Evolutionary conservation across 345 rosid genomes (phyloP).

Genomic region (Linum tenue): DNA sequence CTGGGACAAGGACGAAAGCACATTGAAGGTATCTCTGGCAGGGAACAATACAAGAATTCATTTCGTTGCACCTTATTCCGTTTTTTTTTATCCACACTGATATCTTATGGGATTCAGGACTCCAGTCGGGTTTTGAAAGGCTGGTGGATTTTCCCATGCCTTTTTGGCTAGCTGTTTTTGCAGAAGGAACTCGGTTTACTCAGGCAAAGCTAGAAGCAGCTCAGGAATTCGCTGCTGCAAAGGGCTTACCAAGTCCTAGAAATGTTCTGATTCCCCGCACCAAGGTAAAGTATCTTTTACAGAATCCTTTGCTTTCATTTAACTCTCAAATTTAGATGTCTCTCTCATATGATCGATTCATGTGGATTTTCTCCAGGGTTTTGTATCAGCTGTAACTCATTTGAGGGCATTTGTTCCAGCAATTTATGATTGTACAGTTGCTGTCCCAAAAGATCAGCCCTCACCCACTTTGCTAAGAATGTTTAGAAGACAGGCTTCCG

Average conservation of each 20-base stretch:
- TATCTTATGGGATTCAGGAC: constrained; percentile 23
- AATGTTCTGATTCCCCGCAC: constrained; percentile 96
- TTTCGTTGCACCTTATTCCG: constrained; percentile 1
- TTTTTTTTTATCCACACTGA: neutral
- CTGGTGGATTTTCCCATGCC: constrained; percentile 76
- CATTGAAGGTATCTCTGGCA: constrained; percentile 43
- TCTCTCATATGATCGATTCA: neutral
- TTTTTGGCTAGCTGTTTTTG: constrained; percentile 97
- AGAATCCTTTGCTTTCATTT: neutral
- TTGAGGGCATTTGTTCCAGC: constrained; percentile 95
- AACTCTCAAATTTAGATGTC: no score
- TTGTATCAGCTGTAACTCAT: constrained; percentile 84
- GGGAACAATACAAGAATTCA: neutral
- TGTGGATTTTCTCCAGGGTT: constrained; percentile 47
- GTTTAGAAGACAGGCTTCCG: constrained; percentile 76
- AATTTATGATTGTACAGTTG: constrained; percentile 78
- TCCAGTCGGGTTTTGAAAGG: constrained; percentile 81
- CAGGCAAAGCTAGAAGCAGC: constrained; percentile 91
- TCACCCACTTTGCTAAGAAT: constrained; percentile 79
- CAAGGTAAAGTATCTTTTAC: constrained; percentile 37
- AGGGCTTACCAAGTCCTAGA: constrained; percentile 76
- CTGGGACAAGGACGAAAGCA: constrained; percentile 88
- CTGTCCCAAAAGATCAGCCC: constrained; percentile 63
- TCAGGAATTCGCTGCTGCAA: constrained; percentile 78
- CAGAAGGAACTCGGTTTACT: constrained; percentile 96